phyloP scores from a whole-genome alignment of 2,329 filamentous ascomycete species.

The Penicillium hordei region DNA sequence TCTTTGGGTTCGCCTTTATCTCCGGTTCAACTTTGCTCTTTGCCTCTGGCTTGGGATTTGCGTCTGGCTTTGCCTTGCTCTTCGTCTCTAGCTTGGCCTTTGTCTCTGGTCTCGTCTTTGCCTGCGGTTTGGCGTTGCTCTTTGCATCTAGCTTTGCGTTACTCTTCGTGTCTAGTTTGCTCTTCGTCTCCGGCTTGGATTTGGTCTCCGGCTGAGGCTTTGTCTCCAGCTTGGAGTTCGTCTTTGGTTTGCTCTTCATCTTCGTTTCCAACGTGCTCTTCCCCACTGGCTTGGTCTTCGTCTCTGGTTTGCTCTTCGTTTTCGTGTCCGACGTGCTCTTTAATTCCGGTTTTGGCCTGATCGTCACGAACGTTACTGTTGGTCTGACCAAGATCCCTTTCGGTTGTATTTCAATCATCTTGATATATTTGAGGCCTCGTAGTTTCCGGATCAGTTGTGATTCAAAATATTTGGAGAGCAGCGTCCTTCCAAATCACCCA shows the following conservation, averaged over 20 bases:
- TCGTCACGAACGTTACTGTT: background rate
- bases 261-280: too few relatives aligned
- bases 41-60: background rate
- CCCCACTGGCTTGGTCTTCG: background rate
- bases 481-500: background rate
- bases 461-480: background rate
- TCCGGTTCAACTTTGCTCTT: background rate
- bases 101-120: background rate
- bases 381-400: background rate
- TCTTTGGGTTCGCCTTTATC: background rate
- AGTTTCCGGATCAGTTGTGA: too few relatives aligned
- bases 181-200: background rate
- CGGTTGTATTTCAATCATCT: background rate
- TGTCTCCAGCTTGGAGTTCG: background rate
- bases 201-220: too few relatives aligned
- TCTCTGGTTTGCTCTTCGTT: background rate
- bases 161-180: too few relatives aligned
- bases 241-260: background rate
- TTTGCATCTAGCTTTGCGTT: too few relatives aligned
- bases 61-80: background rate
- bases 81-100: background rate
- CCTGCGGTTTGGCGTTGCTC: background rate
- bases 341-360: background rate
- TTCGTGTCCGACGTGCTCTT: too few relatives aligned
- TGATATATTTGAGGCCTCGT: background rate